Base-by-base conservation (phyloP, 2,329 filamentous ascomycete species). In the Penicillium sp. region DNA sequence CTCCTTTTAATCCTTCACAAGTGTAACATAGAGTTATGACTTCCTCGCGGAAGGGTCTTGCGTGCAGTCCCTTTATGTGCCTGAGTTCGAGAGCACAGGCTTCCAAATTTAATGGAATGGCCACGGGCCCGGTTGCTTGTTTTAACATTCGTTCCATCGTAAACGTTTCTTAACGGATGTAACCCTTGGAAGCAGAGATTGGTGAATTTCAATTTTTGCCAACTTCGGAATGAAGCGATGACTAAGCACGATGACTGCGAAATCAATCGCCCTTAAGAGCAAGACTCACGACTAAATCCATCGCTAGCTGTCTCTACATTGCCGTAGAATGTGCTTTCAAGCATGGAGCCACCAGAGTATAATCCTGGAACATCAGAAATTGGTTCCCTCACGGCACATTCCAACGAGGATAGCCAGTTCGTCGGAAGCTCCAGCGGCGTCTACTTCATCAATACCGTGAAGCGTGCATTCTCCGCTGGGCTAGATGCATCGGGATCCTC, bases 381-480 rank as follows among this genome's bases (percentile, higher is more conserved):
- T 42, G 74, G 74, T 43, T 75, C 73, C 48, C 60, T 76, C 47
- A 74, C 69, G 26, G 71, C 74, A 18, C 69, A 74, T 43, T 70
- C 72, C 3, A 71, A 71, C 36, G 70, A 76, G 36, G 74, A 77
- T 53, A 79, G 77, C 46, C 73, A 79, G 48, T 81, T 80, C 59
- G 76, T 81, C 28, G 79, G 79, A 24, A 79, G 76, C 58, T 77
- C 77, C 12, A 79, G 75, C 38, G 79, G 79, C 3, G 76, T 81
- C 42, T 81, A 76, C 64, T 81, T 81, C 63, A 73, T 79, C 59
- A 80, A 81, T 52, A 81, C 79, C 1, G 79, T 81, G 50, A 76
- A 76, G 39, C 73, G 74, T 29, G 77, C 78, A n/a, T 81, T 81
- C 61, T 74, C 74, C 6, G 63, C 66, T 18, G 66, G 69, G 6